phyloP scores from a whole-genome alignment of 2,329 filamentous ascomycete species.

The Colletotrichum sp. region DNA sequence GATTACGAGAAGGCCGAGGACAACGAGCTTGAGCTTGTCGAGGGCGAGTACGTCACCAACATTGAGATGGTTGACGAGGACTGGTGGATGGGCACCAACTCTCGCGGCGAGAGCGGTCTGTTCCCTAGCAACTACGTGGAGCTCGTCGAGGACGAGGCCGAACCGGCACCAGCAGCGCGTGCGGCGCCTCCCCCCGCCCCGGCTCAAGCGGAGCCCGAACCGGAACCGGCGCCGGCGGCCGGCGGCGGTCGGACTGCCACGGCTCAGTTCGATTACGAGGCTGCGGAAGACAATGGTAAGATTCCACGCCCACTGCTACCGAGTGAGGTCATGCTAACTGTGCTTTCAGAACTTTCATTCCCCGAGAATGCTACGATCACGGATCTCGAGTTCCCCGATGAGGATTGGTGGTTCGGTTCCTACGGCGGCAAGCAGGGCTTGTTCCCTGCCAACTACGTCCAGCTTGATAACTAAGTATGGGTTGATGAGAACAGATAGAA shows the following conservation, averaged over 20 bases:
- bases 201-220: conserved; percentile 41
- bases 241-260: conserved; percentile 70
- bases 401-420: conserved; percentile 98
- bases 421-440: conserved; percentile 81
- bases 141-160: conserved; percentile 69
- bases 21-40: conserved; percentile 90
- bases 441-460: conserved; percentile 79
- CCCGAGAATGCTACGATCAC: conserved; percentile 86
- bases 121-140: conserved; percentile 99
- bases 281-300: conserved; percentile 88
- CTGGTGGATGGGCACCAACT: conserved; percentile 98
- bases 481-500: background rate
- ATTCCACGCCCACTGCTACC: conserved; percentile 30
- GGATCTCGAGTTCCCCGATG: conserved; percentile 91
- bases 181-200: conserved; percentile 37
- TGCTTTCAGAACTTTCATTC: conserved; percentile 72
- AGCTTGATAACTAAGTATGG: conserved; percentile 49
- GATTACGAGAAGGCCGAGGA: conserved; percentile 98
- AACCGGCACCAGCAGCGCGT: conserved; percentile 39
- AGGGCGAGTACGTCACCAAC: conserved; percentile 87
- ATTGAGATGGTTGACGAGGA: conserved; percentile 98
- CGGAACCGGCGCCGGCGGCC: conserved; percentile 39
- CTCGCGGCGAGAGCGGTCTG: conserved; percentile 81
- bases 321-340: background rate
- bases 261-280: conserved; percentile 95